Evolutionary conservation across 805 yeast species (phyloP), one percentile per base, ranked within the genome.

Genomic region (Barnettozyma vustinii): DNA sequence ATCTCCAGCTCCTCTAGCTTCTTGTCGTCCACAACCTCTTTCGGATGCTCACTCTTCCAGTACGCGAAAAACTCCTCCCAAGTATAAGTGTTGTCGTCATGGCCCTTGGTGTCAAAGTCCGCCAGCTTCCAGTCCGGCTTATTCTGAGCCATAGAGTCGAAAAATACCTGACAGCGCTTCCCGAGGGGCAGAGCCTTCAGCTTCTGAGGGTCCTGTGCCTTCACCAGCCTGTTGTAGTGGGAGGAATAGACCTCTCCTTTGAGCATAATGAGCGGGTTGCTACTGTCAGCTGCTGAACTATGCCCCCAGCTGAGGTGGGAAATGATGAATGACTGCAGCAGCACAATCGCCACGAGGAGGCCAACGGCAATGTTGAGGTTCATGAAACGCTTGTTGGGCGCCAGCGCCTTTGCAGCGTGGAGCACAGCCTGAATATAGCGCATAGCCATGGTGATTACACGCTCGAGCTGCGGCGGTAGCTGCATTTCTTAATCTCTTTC

Each of bases 351-450:
- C 1, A 57, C 13, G 15, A 59, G 35, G 1, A 41, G 37, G 2
- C 49, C 58, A 15, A 59, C 45, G 21, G 56, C 43, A 18, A 59
- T 42, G 35, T 56, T 55, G 5, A 58, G 26, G 40, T 55, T 56
- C 41, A 57, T 36, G 37, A 59, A 52, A 0, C 61, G 50, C 50
- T 51, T 59, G 50, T 58, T 57, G 1, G 51, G 44, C 6, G 54
- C 36, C 40, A 53, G 21, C 8, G 36, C 36, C 13, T 46, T 40
- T 9, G 42, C n/a, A 3, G 46, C 33, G 9, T 36, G 47, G 3
- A 16, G n/a, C 1, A 49, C 2, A 1, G 52, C 46, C 37, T 53
- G 51, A 2, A 9, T 20, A 25, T 57, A 43, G 44, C 57, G 53
- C 5, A 44, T 12, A 2, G 26, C 40, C 18, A 10, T 25, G 26